Base-by-base conservation (phyloP, 495 filamentous ascomycete species). In the Aspergillus bridgeri region DNA sequence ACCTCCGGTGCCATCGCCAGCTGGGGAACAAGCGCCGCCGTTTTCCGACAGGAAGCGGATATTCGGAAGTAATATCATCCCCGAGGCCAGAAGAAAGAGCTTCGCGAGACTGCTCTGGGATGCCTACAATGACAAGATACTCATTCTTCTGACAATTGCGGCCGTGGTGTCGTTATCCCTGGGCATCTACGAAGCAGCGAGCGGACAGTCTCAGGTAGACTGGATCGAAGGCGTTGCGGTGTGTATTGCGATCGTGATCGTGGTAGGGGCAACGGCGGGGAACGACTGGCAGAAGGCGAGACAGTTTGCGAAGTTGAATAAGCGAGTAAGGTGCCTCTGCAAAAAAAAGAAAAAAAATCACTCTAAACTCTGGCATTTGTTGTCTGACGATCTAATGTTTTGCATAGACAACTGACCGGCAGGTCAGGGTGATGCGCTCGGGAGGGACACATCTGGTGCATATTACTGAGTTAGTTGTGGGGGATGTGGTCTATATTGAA, bases 221-320 rank as follows among this genome's bases (percentile, higher is more conserved):
- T 89, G 86, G 86, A 76, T 89, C 24, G 86, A 89, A 69, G 86
- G 86, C 11, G 80, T 89, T 51, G 86, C 86, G 50, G 88, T 89
- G 48, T 81, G 84, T 55, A 81, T 79, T 6, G 86, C 86, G 54
- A 86, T 89, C 57, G 67, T 83, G 24, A 86, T 88, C 47, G 86
- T 89, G 11, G 83, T 87, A 21, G 47, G 83, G 21, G 86, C 87
- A 25, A 84, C 82, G n/a, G 85, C 86, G 48, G 60, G 86, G 51
- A 88, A 87, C 61, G 86, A 89, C 60, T 88, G 77, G 67, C 82
- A 87, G 61, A 86, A 87, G 64, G 85, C 88, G 65, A 78, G 66
- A 46, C 87, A 89, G 56, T 91, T 91, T 67, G 81, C 81, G 27
- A 84, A 79, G 56, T 74, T 91, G 21, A 91, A 89, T 68, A 75